Base-by-base conservation (phyloP, 2,329 filamentous ascomycete species). In the Dichotomopilus funicola region DNA sequence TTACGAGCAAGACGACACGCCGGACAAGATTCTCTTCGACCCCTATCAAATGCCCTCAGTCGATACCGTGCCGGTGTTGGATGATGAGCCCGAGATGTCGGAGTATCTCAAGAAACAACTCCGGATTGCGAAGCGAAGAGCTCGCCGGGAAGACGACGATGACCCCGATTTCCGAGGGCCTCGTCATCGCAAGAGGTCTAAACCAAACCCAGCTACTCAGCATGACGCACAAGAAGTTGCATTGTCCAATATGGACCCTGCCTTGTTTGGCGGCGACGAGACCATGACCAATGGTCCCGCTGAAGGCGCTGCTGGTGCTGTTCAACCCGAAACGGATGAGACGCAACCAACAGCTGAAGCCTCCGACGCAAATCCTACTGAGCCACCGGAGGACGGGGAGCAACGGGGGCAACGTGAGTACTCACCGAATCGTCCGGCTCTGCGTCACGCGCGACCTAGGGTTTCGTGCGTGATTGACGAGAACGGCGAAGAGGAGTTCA, bases 1-100 rank as follows among this genome's bases (percentile, higher is more conserved):
- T 66, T 84, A 83, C 63, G 76, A 83, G 55, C 79, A 81, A 61
- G 78, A 81, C 57, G 78, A 81, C 60, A 75, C 74, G 27, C 74
- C 77, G 1, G 79, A 83, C 65, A 79, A 73, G 63, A 83, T 83
- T 65, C 66, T 83, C 3, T 84, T 83, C 56, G 78, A 84, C 59
- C 76, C 77, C 7, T 83, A 82, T 63, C 76, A 82, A 61, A 72
- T 73, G 34, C 80, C 80, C 5, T 69, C 75, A 10, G 71, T 72
- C 4, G 76, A 78, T 4, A 67, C 68, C 9, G 63, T 80, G 37
- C 51, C 40, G 37, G 53, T 44, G 5, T 64, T 72, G 3, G 66
- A 68, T 10, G 63, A 67, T 7, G 73, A 79, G 50, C 71, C 74
- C 2, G 73, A 79, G 55, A 68, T 79, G 41, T 75, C 80, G 5